These are phyloP conservation scores for Acanthamoeba culbertsoni DNA, from an alignment of 208 protist genomes.

Conservation along the genomic window DNA sequence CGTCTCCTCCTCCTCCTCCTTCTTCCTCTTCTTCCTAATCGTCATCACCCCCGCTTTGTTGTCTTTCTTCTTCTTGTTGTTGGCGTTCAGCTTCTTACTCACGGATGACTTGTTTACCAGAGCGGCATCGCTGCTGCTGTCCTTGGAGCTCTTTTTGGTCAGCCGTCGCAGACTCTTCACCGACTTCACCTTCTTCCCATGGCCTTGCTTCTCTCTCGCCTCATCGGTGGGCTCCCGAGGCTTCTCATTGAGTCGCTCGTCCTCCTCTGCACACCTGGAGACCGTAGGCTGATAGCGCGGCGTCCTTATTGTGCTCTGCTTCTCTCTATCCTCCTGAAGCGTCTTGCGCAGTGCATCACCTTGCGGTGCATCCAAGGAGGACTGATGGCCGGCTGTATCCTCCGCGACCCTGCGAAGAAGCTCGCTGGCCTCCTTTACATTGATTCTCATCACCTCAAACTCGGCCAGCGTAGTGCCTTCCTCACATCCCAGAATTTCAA, in stretches of 20 bases:
- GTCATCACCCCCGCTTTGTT: too few species aligned
- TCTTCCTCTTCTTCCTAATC: neutral
- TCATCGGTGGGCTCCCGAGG: neutral
- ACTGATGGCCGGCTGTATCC: too few species aligned
- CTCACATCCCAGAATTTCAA: neutral
- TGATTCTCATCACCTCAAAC: neutral
- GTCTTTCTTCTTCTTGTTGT: neutral
- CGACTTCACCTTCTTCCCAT: neutral
- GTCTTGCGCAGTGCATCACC: too few species aligned
- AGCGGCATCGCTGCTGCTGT: neutral
- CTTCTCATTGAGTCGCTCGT: neutral
- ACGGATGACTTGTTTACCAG: too few species aligned
- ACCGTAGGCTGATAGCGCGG: too few species aligned
- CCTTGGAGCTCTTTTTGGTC: neutral
- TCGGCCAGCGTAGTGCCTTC: neutral
- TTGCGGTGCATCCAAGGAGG: too few species aligned
- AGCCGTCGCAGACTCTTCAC: neutral
- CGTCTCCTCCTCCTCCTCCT: neutral
- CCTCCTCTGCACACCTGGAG: too few species aligned
- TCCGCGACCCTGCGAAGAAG: too few species aligned
- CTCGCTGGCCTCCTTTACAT: too few species aligned
- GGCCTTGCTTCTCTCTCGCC: neutral
- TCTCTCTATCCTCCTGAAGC: too few species aligned
- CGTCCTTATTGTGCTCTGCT: too few species aligned
- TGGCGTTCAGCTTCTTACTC: neutral